Evolutionary conservation across 176 grass and related monocot species (phyloP), one percentile per base, ranked within the genome.

Genomic region (Areca catechu): DNA sequence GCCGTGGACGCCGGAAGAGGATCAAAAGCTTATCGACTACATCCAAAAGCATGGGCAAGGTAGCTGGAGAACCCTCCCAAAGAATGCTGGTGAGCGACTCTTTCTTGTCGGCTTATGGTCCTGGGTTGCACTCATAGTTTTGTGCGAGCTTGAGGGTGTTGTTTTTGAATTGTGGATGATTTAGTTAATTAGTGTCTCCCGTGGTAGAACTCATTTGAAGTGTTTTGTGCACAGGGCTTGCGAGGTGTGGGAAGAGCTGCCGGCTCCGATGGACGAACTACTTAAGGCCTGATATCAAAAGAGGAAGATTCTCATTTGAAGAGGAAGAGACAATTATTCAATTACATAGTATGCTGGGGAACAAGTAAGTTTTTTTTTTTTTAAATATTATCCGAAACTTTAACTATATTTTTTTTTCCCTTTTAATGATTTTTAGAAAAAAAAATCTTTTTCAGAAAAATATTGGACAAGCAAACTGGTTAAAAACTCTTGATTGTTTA

Each of bases 251-350:
- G 24, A 98, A 98, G 88, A 98, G 93, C 59, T 98, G 93, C 78
- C 88, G 93, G 48, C 83, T 98, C 47, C 80, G 93, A 50, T 98
- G 88, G 93, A 92, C 84, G 0, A 98, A 98, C 70, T 98, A 98
- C 58, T 81, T 98, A 49, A 24, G 93, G 20, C 88, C 93, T 6
- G 93, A 98, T 74, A 98, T 98, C 69, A 98, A 98, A 56, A 79
- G 87, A 66, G 93, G 93, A 51, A 71, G 87, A 69, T 98, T 98
- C 78, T 92, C 93, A 48, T 92, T 98, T 55, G 93, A 98, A 70
- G 93, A 98, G 67, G 93, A 98, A 71, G 87, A 98, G 80, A 18
- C 93, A 30, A 92, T 98, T 77, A 86, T 98, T 73, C 93, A 98
- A 59, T 78, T 98, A 16, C 93, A 98, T 74, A 85, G 84, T 69